phyloP scores from a whole-genome alignment of 2,329 filamentous ascomycete genomes.

The Stemphylium lycopersici region DNA sequence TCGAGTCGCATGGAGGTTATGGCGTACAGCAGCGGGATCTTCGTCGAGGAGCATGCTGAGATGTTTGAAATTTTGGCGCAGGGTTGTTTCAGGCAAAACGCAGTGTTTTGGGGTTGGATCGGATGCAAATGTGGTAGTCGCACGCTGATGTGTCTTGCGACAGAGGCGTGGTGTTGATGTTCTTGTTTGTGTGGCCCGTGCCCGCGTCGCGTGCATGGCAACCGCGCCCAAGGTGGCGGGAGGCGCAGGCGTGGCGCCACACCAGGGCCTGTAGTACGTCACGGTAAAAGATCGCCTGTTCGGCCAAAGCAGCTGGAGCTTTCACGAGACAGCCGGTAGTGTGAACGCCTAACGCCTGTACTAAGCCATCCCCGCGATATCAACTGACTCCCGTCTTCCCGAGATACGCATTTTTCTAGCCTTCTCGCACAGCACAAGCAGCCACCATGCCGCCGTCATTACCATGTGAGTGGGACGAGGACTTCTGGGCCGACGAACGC shows the following conservation, averaged over 20 bases:
- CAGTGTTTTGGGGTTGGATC: background rate
- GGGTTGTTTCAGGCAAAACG: background rate
- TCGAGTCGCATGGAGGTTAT: background rate
- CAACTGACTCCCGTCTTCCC: background rate
- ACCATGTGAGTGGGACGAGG: conserved; percentile 38
- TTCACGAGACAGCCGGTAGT: conserved; percentile 25
- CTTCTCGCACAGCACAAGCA: conserved; percentile 5
- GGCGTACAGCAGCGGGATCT: conserved; percentile 79
- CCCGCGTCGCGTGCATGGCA: conserved; percentile 35
- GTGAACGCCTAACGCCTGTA: conserved; percentile 5
- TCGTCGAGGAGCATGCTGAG: conserved; percentile 89
- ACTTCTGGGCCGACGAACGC: conserved; percentile 19
- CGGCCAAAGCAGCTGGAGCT: conserved; percentile 16
- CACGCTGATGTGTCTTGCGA: conserved; percentile 19
- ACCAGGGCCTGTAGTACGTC: conserved; percentile 37
- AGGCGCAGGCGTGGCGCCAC: conserved; percentile 12
- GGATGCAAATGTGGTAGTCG: background rate
- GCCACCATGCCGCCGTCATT: conserved; percentile 44
- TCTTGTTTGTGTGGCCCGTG: conserved; percentile 40
- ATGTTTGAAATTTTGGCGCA: conserved; percentile 10
- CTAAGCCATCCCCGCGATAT: background rate
- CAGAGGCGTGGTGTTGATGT: conserved; percentile 37
- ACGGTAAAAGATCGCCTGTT: conserved; percentile 27
- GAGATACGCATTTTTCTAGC: background rate
- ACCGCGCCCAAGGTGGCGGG: conserved; percentile 25